Percentiles rank a stretch among this genome's conserved stretches.
phyloP scores from a whole-genome alignment of 1,139 yeast species.

The Diutina pseudorugosa region DNA sequence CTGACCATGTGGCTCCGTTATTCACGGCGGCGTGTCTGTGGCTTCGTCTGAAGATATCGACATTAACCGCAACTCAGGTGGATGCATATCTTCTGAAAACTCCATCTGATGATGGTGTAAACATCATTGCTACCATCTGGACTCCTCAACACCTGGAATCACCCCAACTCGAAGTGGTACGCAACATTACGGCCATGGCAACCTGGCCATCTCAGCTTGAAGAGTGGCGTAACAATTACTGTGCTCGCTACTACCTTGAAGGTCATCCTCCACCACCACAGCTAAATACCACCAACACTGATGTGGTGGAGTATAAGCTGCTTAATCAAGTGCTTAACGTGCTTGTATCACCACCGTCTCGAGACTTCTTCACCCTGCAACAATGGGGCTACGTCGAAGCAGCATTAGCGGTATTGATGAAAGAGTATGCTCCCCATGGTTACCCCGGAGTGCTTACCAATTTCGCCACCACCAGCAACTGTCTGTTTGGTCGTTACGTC shows the following conservation, averaged over 20 bases:
- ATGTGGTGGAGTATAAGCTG: conserved; percentile 23
- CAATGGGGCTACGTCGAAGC: conserved; percentile 8
- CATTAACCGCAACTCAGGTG: background rate
- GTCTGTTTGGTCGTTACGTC: background rate
- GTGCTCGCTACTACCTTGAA: background rate
- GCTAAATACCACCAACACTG: background rate
- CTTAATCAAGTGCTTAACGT: conserved; percentile 12
- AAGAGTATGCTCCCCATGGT: background rate
- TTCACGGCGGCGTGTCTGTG: background rate
- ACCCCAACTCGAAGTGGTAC: background rate
- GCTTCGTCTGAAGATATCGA: background rate
- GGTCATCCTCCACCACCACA: background rate
- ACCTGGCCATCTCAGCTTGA: background rate
- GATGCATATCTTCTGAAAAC: background rate
- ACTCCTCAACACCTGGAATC: background rate
- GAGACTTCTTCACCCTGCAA: background rate
- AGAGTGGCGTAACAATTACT: background rate
- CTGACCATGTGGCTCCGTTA: background rate
- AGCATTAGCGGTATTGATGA: conserved; percentile 8
- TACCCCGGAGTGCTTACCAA: background rate
- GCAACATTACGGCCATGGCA: background rate
- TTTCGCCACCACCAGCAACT: background rate
- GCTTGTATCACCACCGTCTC: background rate
- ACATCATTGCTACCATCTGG: background rate
- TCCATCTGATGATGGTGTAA: background rate